phyloP scores from a whole-genome alignment of 495 filamentous ascomycete genomes.

The Aspergillus ellipticus region DNA sequence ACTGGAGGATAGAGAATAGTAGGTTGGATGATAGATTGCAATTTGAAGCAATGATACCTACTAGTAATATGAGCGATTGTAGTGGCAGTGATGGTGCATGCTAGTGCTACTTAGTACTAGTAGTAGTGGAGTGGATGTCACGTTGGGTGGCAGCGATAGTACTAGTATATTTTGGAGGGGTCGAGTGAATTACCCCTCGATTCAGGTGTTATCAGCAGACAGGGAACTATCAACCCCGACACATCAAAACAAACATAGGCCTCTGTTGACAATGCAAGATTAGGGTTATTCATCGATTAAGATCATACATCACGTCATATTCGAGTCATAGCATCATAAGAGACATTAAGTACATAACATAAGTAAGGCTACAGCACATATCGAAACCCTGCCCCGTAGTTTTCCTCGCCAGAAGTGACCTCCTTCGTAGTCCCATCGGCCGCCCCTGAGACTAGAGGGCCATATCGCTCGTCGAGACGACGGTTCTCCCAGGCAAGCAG shows the following conservation, averaged over 20 bases:
- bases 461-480: conserved; percentile 51
- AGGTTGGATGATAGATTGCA: too few species aligned
- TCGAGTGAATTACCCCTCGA: conserved; percentile 2
- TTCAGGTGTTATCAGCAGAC: neutral
- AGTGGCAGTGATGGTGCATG: too few species aligned
- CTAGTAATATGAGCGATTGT: too few species aligned
- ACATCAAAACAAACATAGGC: neutral
- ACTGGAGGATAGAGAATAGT: too few species aligned
- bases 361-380: conserved; percentile 36
- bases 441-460: conserved; percentile 24
- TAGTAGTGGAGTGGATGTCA: too few species aligned
- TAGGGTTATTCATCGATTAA: neutral
- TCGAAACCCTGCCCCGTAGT: conserved; percentile 48
- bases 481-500: conserved; percentile 62
- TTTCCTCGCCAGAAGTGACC: conserved; percentile 38
- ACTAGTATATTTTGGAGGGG: neutral
- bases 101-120: too few species aligned
- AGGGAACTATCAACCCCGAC: neutral
- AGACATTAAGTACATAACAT: neutral
- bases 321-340: conserved; percentile 1
- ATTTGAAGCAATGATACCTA: too few species aligned
- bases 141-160: too few species aligned
- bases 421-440: conserved; percentile 6
- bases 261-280: neutral
- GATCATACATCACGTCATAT: neutral